A percentile compares a stretch with the other conserved stretches of the same genome.
These are phyloP conservation scores for Blumeriella jaapii DNA, from an alignment of 2,329 filamentous ascomycete species.

Conservation along the genomic window DNA sequence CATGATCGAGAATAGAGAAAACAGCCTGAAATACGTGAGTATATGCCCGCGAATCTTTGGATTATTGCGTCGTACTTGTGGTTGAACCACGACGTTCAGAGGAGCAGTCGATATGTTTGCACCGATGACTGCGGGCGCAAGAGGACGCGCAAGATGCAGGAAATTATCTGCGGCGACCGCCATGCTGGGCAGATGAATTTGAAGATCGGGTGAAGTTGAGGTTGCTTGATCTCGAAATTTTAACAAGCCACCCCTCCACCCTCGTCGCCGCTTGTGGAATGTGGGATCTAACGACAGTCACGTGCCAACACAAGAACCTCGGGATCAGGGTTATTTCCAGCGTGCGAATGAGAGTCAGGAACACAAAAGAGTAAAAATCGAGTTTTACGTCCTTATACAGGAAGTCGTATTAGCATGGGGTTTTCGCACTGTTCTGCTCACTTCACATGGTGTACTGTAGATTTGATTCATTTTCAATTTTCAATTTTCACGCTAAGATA, in stretches of 20 bases:
- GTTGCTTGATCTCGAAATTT: neutral
- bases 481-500: slow-evolving; percentile 36
- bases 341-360: no score
- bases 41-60: neutral
- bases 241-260: no score
- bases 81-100: slow-evolving; percentile 87
- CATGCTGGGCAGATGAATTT: slow-evolving; percentile 50
- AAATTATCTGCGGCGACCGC: slow-evolving; percentile 68
- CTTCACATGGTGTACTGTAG: neutral
- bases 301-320: no score
- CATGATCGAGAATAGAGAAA: slow-evolving; percentile 83
- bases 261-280: no score
- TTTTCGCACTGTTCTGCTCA: no score
- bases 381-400: no score
- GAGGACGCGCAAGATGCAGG: slow-evolving; percentile 85
- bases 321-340: no score
- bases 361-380: no score
- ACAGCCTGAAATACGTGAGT: slow-evolving; percentile 40
- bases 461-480: neutral
- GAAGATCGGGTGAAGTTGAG: neutral
- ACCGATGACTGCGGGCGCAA: slow-evolving; percentile 76
- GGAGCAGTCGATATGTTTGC: slow-evolving; percentile 68
- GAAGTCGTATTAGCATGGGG: no score
- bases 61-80: slow-evolving; percentile 53
- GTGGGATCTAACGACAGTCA: no score